These are phyloP conservation scores for Xylaria acuta DNA, from an alignment of 495 filamentous ascomycete species.

Conservation along the genomic window DNA sequence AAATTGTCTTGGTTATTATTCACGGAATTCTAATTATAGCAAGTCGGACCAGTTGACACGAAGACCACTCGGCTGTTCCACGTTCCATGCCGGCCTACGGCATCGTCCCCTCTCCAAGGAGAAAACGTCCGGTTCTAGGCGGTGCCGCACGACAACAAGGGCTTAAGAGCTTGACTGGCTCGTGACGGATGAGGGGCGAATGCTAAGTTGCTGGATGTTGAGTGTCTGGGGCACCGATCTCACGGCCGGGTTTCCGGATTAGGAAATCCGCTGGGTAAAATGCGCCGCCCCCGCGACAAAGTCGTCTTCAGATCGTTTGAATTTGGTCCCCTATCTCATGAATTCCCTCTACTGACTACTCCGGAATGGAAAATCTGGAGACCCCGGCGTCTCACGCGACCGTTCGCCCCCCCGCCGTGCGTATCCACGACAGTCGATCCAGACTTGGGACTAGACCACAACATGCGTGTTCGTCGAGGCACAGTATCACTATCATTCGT, in stretches of 20 bases:
- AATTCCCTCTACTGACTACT: not conserved
- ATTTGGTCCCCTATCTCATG: not conserved
- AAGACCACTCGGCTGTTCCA: not conserved
- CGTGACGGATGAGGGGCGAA: slow-evolving; percentile 18
- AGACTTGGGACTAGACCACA: slow-evolving; percentile 10
- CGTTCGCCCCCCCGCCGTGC: slow-evolving; percentile 5
- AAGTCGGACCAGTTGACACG: not conserved
- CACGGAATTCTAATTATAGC: not conserved
- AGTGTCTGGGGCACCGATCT: slow-evolving; percentile 9
- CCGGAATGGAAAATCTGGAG: slow-evolving; percentile 10
- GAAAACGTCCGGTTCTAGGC: slow-evolving; percentile 1
- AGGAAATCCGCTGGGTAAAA: slow-evolving; percentile 41
- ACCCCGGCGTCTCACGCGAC: slow-evolving; percentile 19
- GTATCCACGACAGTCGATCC: slow-evolving; percentile 1
- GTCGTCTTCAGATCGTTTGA: not conserved
- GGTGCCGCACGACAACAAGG: not conserved
- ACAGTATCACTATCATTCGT: not conserved
- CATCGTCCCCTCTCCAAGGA: not conserved
- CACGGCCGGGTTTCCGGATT: slow-evolving; percentile 33
- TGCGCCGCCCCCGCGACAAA: slow-evolving; percentile 27
- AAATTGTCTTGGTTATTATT: not conserved
- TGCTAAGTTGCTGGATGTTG: slow-evolving; percentile 4
- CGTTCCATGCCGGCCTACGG: not conserved
- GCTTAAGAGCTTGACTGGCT: slow-evolving; percentile 9
- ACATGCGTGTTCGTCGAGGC: not conserved